Evolutionary conservation across 2,329 filamentous ascomycete species (phyloP), one percentile per base, ranked within the genome.

Genomic region (Diaporthe sp.): DNA sequence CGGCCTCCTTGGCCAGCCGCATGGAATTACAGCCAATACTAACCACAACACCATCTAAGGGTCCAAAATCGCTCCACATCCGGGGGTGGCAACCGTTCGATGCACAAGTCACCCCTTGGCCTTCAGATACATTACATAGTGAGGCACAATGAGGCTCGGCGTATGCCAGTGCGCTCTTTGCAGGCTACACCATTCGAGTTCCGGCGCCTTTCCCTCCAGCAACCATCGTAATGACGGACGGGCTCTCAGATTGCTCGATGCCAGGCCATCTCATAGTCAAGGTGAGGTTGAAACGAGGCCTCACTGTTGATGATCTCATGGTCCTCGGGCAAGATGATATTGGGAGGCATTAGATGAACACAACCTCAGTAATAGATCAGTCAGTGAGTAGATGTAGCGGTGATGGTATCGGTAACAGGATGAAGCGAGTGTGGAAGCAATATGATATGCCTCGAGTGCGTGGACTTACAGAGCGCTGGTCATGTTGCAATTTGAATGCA

Each of bases 191-290:
- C 17, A 1, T 28, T 3, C 89, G 87, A 7, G 83, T 83, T 20
- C 82, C 83, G 28, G 83, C 82, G 0, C 84, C 86, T 73, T 84
- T 82, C 88, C 87, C 89, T 15, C 84, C 82, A 25, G 87, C 85
- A 6, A 85, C 85, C 77, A 89, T 82, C 77, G 89, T 81, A n/a
- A 86, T 75, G 39, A 80, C 79, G 3, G 83, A 79, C 15, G 83
- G 82, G 72, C 86, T 81, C 60, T 85, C 82, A 74, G 83, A 63
- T 77, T 85, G 83, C 55, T 82, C 80, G 83, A 47, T 85, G 76
- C 51, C 78, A 81, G 3, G 80, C 80, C 34, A 83, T 81, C 28
- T 83, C 83, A 55, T 80, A 81, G 61, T 81, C 79, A 2, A 81
- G 79, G 60, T 70, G 80, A 80, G 74, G 86, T 82, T 78, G 88